Base-by-base conservation (phyloP, 2,329 filamentous ascomycete species). In the Tolypocladium endophyticum region DNA sequence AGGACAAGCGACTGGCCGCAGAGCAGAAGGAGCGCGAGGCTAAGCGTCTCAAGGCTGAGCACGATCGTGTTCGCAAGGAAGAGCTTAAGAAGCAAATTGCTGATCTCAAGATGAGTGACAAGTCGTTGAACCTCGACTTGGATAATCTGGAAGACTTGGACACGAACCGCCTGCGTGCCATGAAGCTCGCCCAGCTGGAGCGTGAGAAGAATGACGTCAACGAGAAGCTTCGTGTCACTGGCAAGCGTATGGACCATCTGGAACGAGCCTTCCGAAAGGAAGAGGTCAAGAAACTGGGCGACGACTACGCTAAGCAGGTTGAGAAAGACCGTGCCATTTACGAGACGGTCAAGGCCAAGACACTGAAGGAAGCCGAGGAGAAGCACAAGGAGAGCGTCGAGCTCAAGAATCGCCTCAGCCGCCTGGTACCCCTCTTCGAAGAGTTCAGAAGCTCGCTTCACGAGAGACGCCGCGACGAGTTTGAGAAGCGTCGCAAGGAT, bases 191-290 rank as follows among this genome's bases (percentile, higher is more conserved):
- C 62, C 93, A 96, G 76, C 85, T 99, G 14, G 94, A 97, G 78
- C 92, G 93, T 68, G 94, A 97, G 81, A 99, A 97, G 87, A 96
- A 93, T 70, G 92, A 94, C 71, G 87, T 97, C 66, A 90, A 89
- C 64, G 92, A 97, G 77, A 91, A 89, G 72, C 85, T 97, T 58
- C 88, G 92, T 68, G 86, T 96, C 68, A 95, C 92, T 62, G 91
- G 89, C 73, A 97, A 97, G 85, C 89, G 94, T 64, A 90, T 97
- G 69, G 94, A 99, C 72, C 93, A 99, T 77, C 79, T 99, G 68
- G 94, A 99, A 80, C 90, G 94, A 79, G 94, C 94, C 43, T 95
- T 95, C 83, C 88, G 94, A 69, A 90, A 93, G 74, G 94, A 97
- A 77, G 94, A 99, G 76, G 78, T 88, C 70, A 96, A 97, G 84